Conservation (phyloP, 768 basidiomycete genomes). For the Austroboletus eburneus region DNA sequence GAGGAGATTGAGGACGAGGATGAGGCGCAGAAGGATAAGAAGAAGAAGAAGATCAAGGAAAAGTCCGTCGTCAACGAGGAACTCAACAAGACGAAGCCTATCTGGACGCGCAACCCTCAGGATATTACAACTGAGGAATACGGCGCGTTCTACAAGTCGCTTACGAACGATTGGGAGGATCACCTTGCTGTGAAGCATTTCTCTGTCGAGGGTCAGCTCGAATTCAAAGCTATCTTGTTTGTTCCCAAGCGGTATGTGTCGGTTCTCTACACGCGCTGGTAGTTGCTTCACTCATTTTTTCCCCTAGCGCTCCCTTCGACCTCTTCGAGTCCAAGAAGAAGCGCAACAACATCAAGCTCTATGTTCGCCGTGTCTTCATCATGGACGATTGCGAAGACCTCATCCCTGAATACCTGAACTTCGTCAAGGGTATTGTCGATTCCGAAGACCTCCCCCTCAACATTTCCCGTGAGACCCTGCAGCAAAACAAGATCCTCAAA, state of each 20-base stretch:
- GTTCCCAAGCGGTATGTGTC: conserved; percentile 83
- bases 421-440: conserved; percentile 99
- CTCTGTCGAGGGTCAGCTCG: conserved; percentile 99
- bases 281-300: conserved; percentile 9
- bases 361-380: conserved; percentile 99
- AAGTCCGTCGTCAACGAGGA: conserved; percentile 86
- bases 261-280: background rate
- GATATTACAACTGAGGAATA: conserved; percentile 96
- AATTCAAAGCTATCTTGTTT: conserved; percentile 99
- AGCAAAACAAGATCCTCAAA: conserved; percentile 99
- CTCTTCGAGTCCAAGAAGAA: conserved; percentile 99
- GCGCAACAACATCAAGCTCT: conserved; percentile 99
- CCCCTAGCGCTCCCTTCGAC: conserved; percentile 87
- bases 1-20: conserved; percentile 83
- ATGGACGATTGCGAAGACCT: conserved; percentile 99
- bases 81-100: conserved; percentile 99
- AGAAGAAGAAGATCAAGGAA: conserved; percentile 94
- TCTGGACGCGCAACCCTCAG: conserved; percentile 97
- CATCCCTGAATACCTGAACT: conserved; percentile 99
- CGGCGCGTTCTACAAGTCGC: conserved; percentile 95
- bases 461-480: conserved; percentile 99
- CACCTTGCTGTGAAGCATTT: conserved; percentile 99
- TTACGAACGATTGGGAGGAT: conserved; percentile 99
- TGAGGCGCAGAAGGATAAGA: conserved; percentile 83
- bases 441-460: conserved; percentile 99